Percentiles rank a stretch among this genome's conserved stretches.
These are phyloP conservation scores for Wallacemonas sp. DNA, from an alignment of 208 protist species.

Conservation along the genomic window DNA sequence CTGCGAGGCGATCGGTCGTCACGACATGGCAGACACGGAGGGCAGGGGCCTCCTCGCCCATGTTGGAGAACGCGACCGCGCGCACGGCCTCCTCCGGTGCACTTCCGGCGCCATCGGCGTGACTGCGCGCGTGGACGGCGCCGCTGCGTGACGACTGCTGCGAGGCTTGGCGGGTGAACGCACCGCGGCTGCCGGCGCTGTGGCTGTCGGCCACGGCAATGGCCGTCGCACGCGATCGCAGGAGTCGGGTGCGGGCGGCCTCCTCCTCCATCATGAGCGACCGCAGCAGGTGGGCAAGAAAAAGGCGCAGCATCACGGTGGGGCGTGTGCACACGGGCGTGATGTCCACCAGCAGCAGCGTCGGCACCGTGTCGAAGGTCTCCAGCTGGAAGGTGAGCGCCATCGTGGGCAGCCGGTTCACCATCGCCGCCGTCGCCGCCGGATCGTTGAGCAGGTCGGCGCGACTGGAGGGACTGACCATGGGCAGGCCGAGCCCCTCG, in stretches of 20 bases:
- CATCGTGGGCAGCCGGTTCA: background rate
- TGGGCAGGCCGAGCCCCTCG: no score
- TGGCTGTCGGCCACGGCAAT: background rate
- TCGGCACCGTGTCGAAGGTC: background rate
- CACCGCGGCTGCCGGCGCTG: background rate
- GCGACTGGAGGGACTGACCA: no score
- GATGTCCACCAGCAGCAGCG: constrained; percentile 1
- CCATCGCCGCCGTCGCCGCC: background rate
- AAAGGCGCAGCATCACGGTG: constrained; percentile 13
- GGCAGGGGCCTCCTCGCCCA: constrained; percentile 3
- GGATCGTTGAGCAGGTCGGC: background rate
- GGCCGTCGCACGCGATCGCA: constrained; percentile 1
- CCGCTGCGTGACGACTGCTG: background rate
- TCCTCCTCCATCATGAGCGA: constrained; percentile 19
- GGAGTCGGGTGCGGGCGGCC: constrained; percentile 7
- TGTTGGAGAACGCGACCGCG: constrained; percentile 1
- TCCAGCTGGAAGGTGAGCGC: background rate
- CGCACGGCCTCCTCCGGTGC: background rate
- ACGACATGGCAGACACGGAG: constrained; percentile 17
- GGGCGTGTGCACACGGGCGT: constrained; percentile 2
- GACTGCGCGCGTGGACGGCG: background rate
- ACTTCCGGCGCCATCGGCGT: no score
- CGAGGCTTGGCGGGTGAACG: background rate
- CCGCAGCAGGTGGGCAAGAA: constrained; percentile 16
- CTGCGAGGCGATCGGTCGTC: no score